Base-by-base conservation (phyloP, 2,329 filamentous ascomycete species). In the Fusarium mundagurra region DNA sequence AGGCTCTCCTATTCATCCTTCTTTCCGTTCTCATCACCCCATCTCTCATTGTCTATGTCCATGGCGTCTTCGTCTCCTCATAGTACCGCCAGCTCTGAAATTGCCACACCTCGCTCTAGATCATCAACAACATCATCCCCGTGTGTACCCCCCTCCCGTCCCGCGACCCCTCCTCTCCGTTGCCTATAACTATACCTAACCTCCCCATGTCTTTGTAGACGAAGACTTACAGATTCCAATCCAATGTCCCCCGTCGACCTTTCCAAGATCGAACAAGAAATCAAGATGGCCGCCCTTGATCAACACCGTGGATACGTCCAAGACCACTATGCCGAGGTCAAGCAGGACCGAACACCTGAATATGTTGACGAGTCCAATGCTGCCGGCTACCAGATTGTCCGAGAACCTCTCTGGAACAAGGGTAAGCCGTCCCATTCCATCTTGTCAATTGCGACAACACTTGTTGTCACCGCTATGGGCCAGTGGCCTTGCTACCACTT, bases 401-500 rank as follows among this genome's bases (percentile, higher is more conserved):
- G 86, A 59, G 88, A 92, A 81, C 89, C 90, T 71, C 84, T 88
- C 55, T 92, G 89, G 89, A 92, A 92, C 80, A 91, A 91, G 85
- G 90, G 90, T 91, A 83, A 80, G 83, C 64, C 39, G 22, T 81
- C 64, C 53, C 18, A 41, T 36, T 27, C 27, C n/a, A 33, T 51
- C 55, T 48, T 55, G 36, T 69, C 47, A 43, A 45, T 33, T 33
- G 29, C 33, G 14, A 64, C 71, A 73, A 73, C 70, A 51, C 64
- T 70, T 61, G 67, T 72, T 66, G 59, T 59, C 33, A 59, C 61
- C 53, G 55, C 69, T 69, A 68, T 71, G 64, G 50, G 63, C 64
- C 27, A 60, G 36, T 64, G 36, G 39, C 39, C 53, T 57, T 18
- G 38, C 45, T 63, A 34, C 48, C 33, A 60, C 45, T 31, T 58